Evolutionary conservation across 352 stramenopile genomes (phyloP).

Genomic region (Phytophthora cajani): DNA sequence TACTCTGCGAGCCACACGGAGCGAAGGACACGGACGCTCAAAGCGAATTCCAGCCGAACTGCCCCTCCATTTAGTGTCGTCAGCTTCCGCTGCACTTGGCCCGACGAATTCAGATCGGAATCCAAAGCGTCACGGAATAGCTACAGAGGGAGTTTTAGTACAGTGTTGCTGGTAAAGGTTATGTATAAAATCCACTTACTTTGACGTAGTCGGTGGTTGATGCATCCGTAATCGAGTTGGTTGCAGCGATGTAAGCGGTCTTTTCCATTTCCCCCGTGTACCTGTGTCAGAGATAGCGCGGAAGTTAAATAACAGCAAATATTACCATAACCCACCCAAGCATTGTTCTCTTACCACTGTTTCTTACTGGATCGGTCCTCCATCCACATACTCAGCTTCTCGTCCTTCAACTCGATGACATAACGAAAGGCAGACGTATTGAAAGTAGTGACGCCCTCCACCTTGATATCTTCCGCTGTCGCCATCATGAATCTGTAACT

Average conservation of each 20-base stretch:
- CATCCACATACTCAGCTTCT: slow-evolving; percentile 3
- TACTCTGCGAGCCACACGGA: not conserved
- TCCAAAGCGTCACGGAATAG: not conserved
- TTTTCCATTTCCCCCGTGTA: not conserved
- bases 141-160: not conserved
- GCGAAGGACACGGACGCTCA: not conserved
- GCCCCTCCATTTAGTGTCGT: not conserved
- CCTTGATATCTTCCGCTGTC: not conserved
- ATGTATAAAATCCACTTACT: not conserved
- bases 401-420: not conserved
- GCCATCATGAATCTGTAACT: not conserved
- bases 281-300: not conserved
- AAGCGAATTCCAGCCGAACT: not conserved
- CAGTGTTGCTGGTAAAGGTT: not conserved
- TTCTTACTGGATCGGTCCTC: slow-evolving; percentile 3
- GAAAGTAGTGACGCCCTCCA: not conserved
- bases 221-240: not conserved
- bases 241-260: not conserved
- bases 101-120: not conserved
- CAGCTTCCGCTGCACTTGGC: not conserved
- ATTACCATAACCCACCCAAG: not conserved
- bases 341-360: not conserved
- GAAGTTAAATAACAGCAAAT: not conserved
- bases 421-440: not conserved
- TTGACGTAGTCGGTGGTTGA: not conserved